phyloP scores from a whole-genome alignment of 2,329 filamentous ascomycete species.

The Elsinoe batatas region DNA sequence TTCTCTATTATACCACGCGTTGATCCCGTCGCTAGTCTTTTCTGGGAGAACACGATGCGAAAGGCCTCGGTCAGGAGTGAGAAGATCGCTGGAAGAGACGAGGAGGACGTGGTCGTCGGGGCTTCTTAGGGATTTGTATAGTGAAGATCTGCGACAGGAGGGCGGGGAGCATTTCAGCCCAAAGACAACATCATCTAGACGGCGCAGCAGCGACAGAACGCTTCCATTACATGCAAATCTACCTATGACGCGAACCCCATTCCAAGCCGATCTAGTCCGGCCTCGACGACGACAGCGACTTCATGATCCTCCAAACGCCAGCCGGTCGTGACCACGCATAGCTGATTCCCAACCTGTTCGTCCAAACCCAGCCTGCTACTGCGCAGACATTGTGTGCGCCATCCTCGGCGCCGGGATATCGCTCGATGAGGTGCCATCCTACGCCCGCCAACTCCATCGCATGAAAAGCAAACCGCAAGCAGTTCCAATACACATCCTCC shows the following conservation, averaged over 20 bases:
- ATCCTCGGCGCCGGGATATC: no score
- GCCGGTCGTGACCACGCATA: neutral
- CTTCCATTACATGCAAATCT: conserved; percentile 11
- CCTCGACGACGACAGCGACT: no score
- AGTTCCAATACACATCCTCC: neutral
- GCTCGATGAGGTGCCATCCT: neutral
- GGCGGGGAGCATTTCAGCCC: no score
- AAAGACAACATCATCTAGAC: no score
- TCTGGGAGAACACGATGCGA: no score
- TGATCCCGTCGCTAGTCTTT: no score
- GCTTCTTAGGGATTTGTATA: neutral
- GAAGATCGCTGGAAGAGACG: neutral
- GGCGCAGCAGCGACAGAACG: neutral
- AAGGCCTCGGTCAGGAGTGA: no score
- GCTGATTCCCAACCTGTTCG: neutral
- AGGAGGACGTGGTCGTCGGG: neutral
- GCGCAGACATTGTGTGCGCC: neutral
- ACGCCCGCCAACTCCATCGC: conserved; percentile 11
- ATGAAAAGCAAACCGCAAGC: neutral
- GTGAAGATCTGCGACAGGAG: neutral
- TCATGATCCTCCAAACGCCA: neutral
- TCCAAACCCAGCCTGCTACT: neutral
- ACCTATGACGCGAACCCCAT: conserved; percentile 7
- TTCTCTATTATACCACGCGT: no score
- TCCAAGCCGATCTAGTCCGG: no score